phyloP scores from a whole-genome alignment of 768 basidiomycete genomes.

The Crepidotus variabilis region DNA sequence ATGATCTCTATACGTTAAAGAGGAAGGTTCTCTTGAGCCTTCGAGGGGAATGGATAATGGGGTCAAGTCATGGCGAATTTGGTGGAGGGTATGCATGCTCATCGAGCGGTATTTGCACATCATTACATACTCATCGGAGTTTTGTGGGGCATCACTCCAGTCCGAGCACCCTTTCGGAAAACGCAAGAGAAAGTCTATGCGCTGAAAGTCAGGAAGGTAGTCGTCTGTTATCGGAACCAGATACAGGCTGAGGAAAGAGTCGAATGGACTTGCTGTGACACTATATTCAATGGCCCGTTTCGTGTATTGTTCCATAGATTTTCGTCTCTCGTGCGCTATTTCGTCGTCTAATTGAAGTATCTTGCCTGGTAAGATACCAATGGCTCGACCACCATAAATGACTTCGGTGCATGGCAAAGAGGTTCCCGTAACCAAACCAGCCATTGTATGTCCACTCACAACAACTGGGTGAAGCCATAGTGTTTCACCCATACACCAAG shows the following conservation, averaged over 20 bases:
- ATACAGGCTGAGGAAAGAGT: slow-evolving; percentile 51
- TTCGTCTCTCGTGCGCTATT: slow-evolving; percentile 43
- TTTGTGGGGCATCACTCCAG: slow-evolving; percentile 49
- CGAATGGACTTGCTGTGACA: slow-evolving; percentile 55
- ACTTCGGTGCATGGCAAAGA: slow-evolving; percentile 46
- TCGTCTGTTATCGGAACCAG: slow-evolving; percentile 59
- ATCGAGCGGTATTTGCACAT: slow-evolving; percentile 54
- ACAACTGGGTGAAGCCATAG: slow-evolving; percentile 64
- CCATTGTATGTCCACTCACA: slow-evolving; percentile 43
- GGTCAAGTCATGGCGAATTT: slow-evolving; percentile 62
- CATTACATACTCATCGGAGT: slow-evolving; percentile 49
- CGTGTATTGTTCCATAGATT: slow-evolving; percentile 64
- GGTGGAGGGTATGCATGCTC: slow-evolving; percentile 50
- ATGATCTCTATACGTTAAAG: slow-evolving; percentile 55
- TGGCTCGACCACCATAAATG: slow-evolving; percentile 23
- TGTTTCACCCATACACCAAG: slow-evolving; percentile 54
- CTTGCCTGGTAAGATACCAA: slow-evolving; percentile 30
- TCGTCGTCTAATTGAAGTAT: slow-evolving; percentile 38
- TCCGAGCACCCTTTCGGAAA: slow-evolving; percentile 48
- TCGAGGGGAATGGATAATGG: slow-evolving; percentile 54
- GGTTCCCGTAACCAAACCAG: slow-evolving; percentile 69
- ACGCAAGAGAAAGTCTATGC: slow-evolving; percentile 46
- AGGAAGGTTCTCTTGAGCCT: slow-evolving; percentile 45
- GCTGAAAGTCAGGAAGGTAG: slow-evolving; percentile 51
- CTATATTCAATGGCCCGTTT: slow-evolving; percentile 57